A percentile compares a stretch with the other conserved stretches of the same genome.
These are phyloP conservation scores for Suhomyces sp. DNA, from an alignment of 805 yeast species.

Conservation along the genomic window DNA sequence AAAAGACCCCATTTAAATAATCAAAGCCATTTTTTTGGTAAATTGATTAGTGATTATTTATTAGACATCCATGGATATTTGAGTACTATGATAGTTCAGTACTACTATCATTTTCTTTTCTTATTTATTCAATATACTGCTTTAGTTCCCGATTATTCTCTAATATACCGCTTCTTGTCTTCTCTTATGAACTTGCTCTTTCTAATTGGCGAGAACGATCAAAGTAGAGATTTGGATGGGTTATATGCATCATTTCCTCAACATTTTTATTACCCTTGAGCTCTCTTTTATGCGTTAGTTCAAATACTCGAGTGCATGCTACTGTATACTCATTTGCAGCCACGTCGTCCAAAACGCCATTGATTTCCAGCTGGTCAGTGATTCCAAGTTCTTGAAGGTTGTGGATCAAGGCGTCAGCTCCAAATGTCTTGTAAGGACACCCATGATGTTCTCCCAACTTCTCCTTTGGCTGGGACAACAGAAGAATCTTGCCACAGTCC, in stretches of 20 bases:
- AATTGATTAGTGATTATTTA: neutral
- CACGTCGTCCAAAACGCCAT: constrained; percentile 64
- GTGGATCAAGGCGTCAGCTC: constrained; percentile 55
- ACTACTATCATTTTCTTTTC: too few relatives aligned
- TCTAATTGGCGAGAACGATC: constrained; percentile 67
- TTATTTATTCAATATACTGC: neutral
- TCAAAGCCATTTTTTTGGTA: too few relatives aligned
- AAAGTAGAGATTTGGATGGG: constrained; percentile 86
- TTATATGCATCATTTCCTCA: constrained; percentile 57
- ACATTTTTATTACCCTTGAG: constrained; percentile 32
- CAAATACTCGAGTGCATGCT: constrained; percentile 90
- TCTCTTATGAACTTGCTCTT: constrained; percentile 6
- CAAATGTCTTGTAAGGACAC: constrained; percentile 83
- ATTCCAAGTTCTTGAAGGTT: constrained; percentile 66
- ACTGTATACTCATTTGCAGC: constrained; percentile 69
- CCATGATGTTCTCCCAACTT: constrained; percentile 73
- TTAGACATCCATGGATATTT: neutral
- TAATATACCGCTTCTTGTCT: neutral
- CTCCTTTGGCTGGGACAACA: constrained; percentile 60
- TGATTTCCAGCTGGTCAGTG: constrained; percentile 52
- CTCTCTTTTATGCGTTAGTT: constrained; percentile 54
- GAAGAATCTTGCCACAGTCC: constrained; percentile 74
- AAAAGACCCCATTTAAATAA: too few relatives aligned
- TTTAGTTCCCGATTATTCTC: neutral
- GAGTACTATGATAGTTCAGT: too few relatives aligned